Base-by-base conservation (phyloP, 108 stramenopile species). In the Cyclostephanos invisitatus region DNA sequence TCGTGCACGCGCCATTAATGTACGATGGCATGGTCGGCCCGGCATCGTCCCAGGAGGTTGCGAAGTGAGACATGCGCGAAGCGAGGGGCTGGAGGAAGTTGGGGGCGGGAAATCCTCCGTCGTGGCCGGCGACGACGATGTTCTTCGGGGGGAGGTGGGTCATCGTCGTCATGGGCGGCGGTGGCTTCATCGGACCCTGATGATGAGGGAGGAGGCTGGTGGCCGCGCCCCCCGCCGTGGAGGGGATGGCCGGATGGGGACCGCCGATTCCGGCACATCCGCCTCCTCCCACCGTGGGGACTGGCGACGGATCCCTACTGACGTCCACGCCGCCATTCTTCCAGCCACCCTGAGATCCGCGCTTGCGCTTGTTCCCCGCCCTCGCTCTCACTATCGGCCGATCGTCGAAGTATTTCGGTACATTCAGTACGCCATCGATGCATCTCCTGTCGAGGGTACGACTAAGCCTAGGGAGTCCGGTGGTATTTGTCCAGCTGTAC, bases 81-180 rank as follows among this genome's bases (percentile, higher is more conserved):
- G 67, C 22, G 22, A 92, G 74, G 18, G 94, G 90, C 44, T 92
- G 77, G 67, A 92, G 77, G 62, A 88, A 95, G 48, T 70, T 80
- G 18, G 91, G 91, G 2, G 89, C 89, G 15, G 90, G 89, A 50
- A 85, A 86, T 68, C 90, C 92, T 50, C 85, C 74, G 64, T 94
- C 90, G 14, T 87, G 87, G 29, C 89, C 90, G 20, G 94, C 91
- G 28, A 88, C 73, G 14, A 89, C 73, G 17, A 75, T 50, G 25
- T 68, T 60, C 50, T 53, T 73, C 15, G 18, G 53, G 14, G 67
- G 54, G 9, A 50, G 68, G 38, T 49, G 62, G 3, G 44, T 11
- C 17, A 60, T 27, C 50, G 28, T 24, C 35, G 37, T 54, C 12
- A 35, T 20, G 14, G 58, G 18, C 2, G 62, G 29, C n/a, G 60